Base-by-base conservation (phyloP, 495 filamentous ascomycete species). In the Xylaria telfairii region DNA sequence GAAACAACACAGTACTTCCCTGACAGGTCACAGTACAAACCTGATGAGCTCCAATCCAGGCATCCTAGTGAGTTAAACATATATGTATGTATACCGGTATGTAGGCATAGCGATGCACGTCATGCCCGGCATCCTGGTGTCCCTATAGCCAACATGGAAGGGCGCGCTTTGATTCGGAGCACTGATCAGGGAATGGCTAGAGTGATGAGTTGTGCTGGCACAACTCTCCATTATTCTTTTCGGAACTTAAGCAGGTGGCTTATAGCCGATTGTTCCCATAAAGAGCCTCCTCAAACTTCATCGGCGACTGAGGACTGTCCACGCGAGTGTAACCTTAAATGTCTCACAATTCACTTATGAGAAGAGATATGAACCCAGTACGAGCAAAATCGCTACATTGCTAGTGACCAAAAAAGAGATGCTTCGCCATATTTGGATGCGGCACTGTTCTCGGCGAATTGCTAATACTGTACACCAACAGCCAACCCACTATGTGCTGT, bases 91-190 rank as follows among this genome's bases (percentile, higher is more conserved):
- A n/a, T n/a, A n/a, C n/a, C n/a, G n/a, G n/a, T n/a, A n/a, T n/a
- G n/a, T n/a, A n/a, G n/a, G n/a, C n/a, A n/a, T 44, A 53, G 46
- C 30, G 39, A 66, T 66, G 64, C 64, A 66, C 64, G 49, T 66
- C 47, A 66, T 66, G 32, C n/a, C 26, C 41, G 32, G 21, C 41
- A 8, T 56, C 30, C 47, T 9, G 41, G 41, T 3, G 30, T 26
- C 10, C 46, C 32, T 54, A 28, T n/a, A 19, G n/a, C 19, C n/a
- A 41, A 28, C 30, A 37, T 24, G 26, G 44, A 41, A 51, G 62
- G 41, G 24, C 19, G n/a, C 19, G 19, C 3, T 51, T 65, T 53
- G 12, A n/a, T 26, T 65, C 46, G 4, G 44, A 9, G 24, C 63
- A 61, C 57, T 2, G 13, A 19, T n/a, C 28, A 3, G 30, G 53